A percentile compares a stretch with the other conserved stretches of the same genome.
Evolutionary conservation across 495 filamentous ascomycete species (phyloP).

Genomic region (Hyaloscypha variabilis): DNA sequence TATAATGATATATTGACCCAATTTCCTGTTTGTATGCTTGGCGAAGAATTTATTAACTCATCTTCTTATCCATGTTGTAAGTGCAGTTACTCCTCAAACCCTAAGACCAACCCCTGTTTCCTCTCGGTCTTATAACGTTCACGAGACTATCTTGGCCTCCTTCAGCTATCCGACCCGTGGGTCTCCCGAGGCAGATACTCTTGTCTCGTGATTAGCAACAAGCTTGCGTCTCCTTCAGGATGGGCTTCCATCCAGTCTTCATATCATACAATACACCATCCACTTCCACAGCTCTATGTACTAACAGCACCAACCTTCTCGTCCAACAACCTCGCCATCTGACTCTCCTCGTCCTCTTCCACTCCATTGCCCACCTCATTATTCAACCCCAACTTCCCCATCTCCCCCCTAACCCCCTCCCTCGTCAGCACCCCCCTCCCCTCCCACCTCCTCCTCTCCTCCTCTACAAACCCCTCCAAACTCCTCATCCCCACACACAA

Average conservation of each 20-base stretch:
- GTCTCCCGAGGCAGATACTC: too few relatives aligned
- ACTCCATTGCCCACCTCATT: constrained; percentile 28
- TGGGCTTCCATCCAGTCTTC: too few relatives aligned
- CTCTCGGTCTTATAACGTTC: too few relatives aligned
- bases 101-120: too few relatives aligned
- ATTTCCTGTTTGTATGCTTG: too few relatives aligned
- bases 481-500: constrained; percentile 86
- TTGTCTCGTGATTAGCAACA: too few relatives aligned
- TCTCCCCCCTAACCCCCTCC: constrained; percentile 42
- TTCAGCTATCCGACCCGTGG: too few relatives aligned
- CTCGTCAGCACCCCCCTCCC: constrained; percentile 44
- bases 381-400: constrained; percentile 45
- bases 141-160: too few relatives aligned
- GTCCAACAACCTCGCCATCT: constrained; percentile 57
- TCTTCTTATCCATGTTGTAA: too few relatives aligned
- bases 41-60: too few relatives aligned
- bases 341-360: constrained; percentile 53
- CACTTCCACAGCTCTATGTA: not conserved
- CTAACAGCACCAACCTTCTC: constrained; percentile 17
- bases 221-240: not conserved
- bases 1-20: too few relatives aligned
- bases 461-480: constrained; percentile 68
- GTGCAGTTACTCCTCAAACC: too few relatives aligned
- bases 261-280: not conserved
- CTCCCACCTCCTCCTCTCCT: constrained; percentile 40